These are phyloP conservation scores for Aphanomyces stellatus DNA, from an alignment of 352 stramenopile genomes.

Conservation along the genomic window DNA sequence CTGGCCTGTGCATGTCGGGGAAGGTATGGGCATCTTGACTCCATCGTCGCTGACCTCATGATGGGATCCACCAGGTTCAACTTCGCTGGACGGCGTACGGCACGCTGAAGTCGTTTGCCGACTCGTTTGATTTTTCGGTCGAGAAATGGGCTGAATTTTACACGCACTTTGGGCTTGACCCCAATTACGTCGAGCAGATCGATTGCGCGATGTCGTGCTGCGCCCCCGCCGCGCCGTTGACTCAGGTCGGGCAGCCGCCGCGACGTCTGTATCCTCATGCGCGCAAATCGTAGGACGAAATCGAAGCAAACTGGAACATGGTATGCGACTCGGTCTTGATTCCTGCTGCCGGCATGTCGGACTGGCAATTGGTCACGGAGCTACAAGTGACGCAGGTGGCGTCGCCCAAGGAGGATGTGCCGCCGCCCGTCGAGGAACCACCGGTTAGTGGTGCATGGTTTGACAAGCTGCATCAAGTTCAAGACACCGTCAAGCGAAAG, in stretches of 20 bases:
- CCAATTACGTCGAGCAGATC: slow-evolving; percentile 21
- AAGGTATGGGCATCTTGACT: slow-evolving; percentile 34
- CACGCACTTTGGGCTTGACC: slow-evolving; percentile 25
- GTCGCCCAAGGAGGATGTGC: not conserved
- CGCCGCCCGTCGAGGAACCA: not conserved
- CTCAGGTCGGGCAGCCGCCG: no score
- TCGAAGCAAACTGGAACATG: slow-evolving; percentile 76
- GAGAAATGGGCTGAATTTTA: slow-evolving; percentile 80
- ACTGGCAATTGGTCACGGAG: slow-evolving; percentile 72
- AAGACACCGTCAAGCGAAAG: slow-evolving; percentile 16
- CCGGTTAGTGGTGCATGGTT: not conserved
- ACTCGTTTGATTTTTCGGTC: slow-evolving; percentile 78
- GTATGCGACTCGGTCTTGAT: slow-evolving; percentile 54
- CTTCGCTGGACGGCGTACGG: slow-evolving; percentile 74
- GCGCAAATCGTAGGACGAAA: no score
- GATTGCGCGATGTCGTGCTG: slow-evolving; percentile 56
- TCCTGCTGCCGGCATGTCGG: slow-evolving; percentile 27
- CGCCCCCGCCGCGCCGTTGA: slow-evolving; percentile 27
- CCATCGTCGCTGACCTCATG: not conserved
- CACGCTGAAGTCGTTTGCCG: slow-evolving; percentile 75
- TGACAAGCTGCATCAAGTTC: not conserved
- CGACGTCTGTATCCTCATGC: no score
- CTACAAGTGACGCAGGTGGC: not conserved
- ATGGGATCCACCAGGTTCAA: slow-evolving; percentile 3
- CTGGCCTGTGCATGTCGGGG: slow-evolving; percentile 75